Base-by-base conservation (phyloP, 257 asterid species). In the Nicotiana attenuata region DNA sequence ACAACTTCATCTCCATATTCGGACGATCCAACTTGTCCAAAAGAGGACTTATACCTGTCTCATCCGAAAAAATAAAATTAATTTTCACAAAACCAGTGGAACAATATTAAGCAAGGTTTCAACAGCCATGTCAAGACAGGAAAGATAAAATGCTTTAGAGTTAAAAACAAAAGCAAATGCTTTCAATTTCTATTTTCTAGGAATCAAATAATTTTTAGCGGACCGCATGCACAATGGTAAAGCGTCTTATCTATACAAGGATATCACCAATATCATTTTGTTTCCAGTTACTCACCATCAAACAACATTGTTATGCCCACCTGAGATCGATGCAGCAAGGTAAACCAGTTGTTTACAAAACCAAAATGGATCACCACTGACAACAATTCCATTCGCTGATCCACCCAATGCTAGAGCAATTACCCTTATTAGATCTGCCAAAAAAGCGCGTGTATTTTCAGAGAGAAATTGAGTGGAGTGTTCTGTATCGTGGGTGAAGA, bases 321-420 rank as follows among this genome's bases (percentile, higher is more conserved):
- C n/a, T n/a, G n/a, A n/a, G n/a, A n/a, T n/a, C n/a, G n/a, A n/a
- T n/a, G n/a, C n/a, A n/a, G n/a, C n/a, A n/a, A n/a, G n/a, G n/a
- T n/a, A n/a, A n/a, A n/a, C n/a, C 98, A 24, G 93, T 91, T 15
- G 92, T 89, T 50, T 97, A 97, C 2, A 88, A 77, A 33, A 92
- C 99, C 99, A n/a, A 83, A 95, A 95, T 38, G 99, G 98, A 86
- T 95, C 97, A 28, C 99, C 99, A 16, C 93, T 96, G 83, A 14
- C 82, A 92, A 97, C 52, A 95, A 89, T 26, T 84, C n/a, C 89
- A 50, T 89, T 91, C 53, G 77, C 63, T 9, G 93, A 88, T 82
- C 82, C 95, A 50, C 96, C 93, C 83, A 95, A 85, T 60, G 97
- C 93, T 59, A 92, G 88, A 80, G 97, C 98, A 61, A 95, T 89